Base-by-base conservation (phyloP, 2,329 filamentous ascomycete genomes). In the Trichophyton equinum region DNA sequence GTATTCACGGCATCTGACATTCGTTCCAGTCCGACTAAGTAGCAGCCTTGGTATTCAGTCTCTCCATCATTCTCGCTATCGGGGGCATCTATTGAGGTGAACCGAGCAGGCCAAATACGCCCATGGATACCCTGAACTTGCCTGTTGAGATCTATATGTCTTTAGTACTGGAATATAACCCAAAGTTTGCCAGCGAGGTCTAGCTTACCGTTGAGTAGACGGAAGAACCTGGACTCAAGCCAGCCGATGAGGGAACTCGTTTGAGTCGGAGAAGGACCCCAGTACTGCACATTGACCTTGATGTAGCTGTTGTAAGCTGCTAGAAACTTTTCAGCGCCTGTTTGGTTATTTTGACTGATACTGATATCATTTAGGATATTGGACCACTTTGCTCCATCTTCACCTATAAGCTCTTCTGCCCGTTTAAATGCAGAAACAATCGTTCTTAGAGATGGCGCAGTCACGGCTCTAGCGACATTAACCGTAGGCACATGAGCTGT, bases 281-380 rank as follows among this genome's bases (percentile, higher is more conserved):
- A 88, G 70, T 85, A 87, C 55, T 85, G 82, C 0, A 82, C 76
- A 61, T 85, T 81, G 58, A 88, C 78, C 66, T 81, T 82, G 61
- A 84, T 71, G 66, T 84, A 88, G 59, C 73, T 80, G 60, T 75
- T 78, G 68, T 81, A 82, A 0, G 72, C 67, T 1, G 65, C 65
- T 4, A 86, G 67, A 64, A 87, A 87, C 11, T 46, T 49, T 2
- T 79, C 76, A 0, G 63, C 59, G 4, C 74, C 71, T 9, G 60
- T 60, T 44, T 57, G 20, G 6, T 57, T 47, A 22, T 59, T 38
- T 4, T 22, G 20, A 33, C 49, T 62, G 47, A 58, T 59, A 7
- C 63, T 64, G 6, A 60, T 57, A 2, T 64, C 62, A 27, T 65
- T 64, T 22, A 81, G 66, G 42, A 85, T 73, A 0, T 62, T 62